Evolutionary conservation across 345 rosid genomes (phyloP).

Genomic region (Rhizophora mangle): DNA sequence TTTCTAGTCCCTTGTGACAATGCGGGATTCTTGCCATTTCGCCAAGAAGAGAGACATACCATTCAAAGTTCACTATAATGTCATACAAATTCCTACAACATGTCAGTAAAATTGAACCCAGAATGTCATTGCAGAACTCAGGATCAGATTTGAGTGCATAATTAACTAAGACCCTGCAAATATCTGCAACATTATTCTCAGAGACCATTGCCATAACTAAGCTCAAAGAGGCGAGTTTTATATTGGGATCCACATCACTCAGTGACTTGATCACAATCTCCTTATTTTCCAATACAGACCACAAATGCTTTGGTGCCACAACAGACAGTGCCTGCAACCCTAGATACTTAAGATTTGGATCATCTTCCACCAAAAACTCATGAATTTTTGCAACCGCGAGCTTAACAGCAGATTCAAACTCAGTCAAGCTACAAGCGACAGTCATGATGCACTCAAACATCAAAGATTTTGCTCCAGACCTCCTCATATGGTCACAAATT

Average conservation of each 20-base stretch:
- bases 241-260: conserved; percentile 79
- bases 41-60: conserved; percentile 86
- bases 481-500: conserved; percentile 80
- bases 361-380: conserved; percentile 80
- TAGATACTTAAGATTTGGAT: conserved; percentile 88
- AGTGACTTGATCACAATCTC: conserved; percentile 79
- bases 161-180: conserved; percentile 67
- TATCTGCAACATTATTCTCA: conserved; percentile 71
- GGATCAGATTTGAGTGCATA: conserved; percentile 88
- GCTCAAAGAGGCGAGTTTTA: conserved; percentile 71
- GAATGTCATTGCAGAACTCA: conserved; percentile 79
- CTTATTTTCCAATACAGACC: conserved; percentile 87
- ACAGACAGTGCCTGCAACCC: conserved; percentile 75
- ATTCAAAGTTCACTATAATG: conserved; percentile 76
- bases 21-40: conserved; percentile 85
- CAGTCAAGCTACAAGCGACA: conserved; percentile 70
- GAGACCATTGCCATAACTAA: conserved; percentile 89
- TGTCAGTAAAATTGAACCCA: conserved; percentile 68
- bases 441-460: conserved; percentile 86
- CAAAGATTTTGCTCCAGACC: conserved; percentile 77
- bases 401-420: conserved; percentile 79
- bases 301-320: conserved; percentile 63
- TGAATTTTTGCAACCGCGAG: conserved; percentile 59
- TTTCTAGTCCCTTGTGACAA: conserved; percentile 78
- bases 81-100: conserved; percentile 69